Evolutionary conservation across 179 eudicot species (phyloP).

Genomic region (Patellifolia procumbens): DNA sequence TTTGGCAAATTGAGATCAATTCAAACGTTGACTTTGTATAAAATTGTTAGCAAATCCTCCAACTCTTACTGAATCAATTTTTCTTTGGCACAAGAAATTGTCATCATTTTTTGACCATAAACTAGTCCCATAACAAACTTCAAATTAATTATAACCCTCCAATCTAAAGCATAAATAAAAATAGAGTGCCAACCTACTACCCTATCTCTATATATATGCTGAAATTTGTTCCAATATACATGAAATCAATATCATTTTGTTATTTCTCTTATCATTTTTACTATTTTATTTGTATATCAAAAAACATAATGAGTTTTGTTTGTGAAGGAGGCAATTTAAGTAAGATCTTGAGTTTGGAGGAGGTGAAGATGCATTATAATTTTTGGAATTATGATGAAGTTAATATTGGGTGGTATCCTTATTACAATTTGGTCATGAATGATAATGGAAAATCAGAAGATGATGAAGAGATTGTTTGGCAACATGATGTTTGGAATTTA

Average conservation of each 20-base stretch:
- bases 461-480: conserved; percentile 43
- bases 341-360: conserved; percentile 16
- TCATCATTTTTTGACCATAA: conserved; percentile 5
- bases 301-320: conserved; percentile 3
- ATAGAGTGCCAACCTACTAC: neutral
- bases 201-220: neutral
- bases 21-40: conserved; percentile 4
- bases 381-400: conserved; percentile 30
- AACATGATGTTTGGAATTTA: conserved; percentile 39
- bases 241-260: neutral
- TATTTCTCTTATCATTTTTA: neutral
- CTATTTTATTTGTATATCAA: neutral
- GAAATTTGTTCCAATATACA: too few species aligned
- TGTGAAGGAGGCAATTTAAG: conserved; percentile 5
- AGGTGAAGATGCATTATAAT: conserved; percentile 23
- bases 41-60: neutral
- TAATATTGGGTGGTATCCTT: conserved; percentile 28
- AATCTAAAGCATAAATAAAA: neutral
- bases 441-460: neutral
- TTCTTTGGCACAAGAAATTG: neutral
- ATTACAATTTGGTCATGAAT: conserved; percentile 2
- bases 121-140: neutral
- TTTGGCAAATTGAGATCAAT: conserved; percentile 6
- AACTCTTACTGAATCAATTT: conserved; percentile 12
- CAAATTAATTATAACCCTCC: neutral